Evolutionary conservation across 352 stramenopile species (phyloP).

Genomic region (Globisporangium splendens): DNA sequence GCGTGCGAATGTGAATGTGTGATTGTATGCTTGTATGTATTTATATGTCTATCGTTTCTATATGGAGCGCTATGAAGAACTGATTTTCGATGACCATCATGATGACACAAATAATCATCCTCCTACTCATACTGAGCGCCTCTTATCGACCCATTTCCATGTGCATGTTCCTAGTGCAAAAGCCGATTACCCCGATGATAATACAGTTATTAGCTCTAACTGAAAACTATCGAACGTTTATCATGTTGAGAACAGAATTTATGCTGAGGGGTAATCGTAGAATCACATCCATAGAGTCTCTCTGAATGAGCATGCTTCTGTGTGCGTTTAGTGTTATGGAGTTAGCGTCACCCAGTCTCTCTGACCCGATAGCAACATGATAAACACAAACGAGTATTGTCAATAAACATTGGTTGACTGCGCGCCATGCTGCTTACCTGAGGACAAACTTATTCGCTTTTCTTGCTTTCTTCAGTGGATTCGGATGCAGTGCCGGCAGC

Average conservation of each 20-base stretch:
- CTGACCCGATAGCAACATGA: no score
- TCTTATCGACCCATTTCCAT: constrained; percentile 1
- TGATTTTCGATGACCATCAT: constrained; percentile 24
- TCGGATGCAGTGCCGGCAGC: background rate
- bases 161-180: background rate
- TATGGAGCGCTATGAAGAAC: constrained; percentile 45
- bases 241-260: constrained; percentile 35
- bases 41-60: constrained; percentile 1
- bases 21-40: constrained; percentile 8
- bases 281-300: no score
- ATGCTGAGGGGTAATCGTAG: constrained; percentile 33
- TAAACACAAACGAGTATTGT: no score
- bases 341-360: no score
- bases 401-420: no score
- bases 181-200: constrained; percentile 53
- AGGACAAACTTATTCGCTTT: constrained; percentile 13
- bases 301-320: no score
- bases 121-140: constrained; percentile 75
- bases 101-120: constrained; percentile 48
- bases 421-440: background rate
- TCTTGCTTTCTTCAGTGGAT: constrained; percentile 28
- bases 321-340: no score
- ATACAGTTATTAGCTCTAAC: constrained; percentile 89
- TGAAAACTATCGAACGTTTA: constrained; percentile 72
- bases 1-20: constrained; percentile 1